phyloP scores from a whole-genome alignment of 2,329 filamentous ascomycete species.

The Xylaria sp. region DNA sequence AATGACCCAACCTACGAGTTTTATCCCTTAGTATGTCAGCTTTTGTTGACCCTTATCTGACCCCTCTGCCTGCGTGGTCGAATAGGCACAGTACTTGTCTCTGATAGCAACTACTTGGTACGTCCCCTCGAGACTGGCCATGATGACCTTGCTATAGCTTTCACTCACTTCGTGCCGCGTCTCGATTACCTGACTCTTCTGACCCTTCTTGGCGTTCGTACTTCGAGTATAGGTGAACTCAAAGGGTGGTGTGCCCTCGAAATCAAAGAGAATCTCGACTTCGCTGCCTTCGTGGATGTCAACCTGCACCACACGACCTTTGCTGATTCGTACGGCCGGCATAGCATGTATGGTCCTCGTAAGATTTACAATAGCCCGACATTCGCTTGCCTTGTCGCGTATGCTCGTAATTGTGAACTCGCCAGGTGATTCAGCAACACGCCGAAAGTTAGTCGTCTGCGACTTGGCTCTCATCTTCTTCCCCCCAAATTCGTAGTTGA shows the following conservation, averaged over 20 bases:
- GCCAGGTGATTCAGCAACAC: conserved; percentile 91
- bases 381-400: conserved; percentile 88
- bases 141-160: conserved; percentile 82
- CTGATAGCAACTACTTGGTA: conserved; percentile 98
- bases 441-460: conserved; percentile 84
- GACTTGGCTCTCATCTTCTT: conserved; percentile 81
- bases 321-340: conserved; percentile 89
- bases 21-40: conserved; percentile 46
- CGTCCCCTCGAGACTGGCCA: conserved; percentile 91
- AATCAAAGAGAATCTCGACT: conserved; percentile 93
- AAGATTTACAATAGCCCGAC: conserved; percentile 81
- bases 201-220: conserved; percentile 83
- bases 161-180: conserved; percentile 88
- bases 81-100: conserved; percentile 91
- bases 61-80: conserved; percentile 70
- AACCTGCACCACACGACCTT: conserved; percentile 80
- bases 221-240: conserved; percentile 97
- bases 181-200: conserved; percentile 84
- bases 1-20: conserved; percentile 3
- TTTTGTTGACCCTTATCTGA: conserved; percentile 59
- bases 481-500: conserved; percentile 90
- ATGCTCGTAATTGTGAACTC: conserved; percentile 88
- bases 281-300: conserved; percentile 98
- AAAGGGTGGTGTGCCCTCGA: conserved; percentile 94
- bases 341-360: conserved; percentile 89